A percentile compares a stretch with the other conserved stretches of the same genome.
Conservation (phyloP, 1,284 basidiomycete genomes). For the Ustilago shanxiensis region DNA sequence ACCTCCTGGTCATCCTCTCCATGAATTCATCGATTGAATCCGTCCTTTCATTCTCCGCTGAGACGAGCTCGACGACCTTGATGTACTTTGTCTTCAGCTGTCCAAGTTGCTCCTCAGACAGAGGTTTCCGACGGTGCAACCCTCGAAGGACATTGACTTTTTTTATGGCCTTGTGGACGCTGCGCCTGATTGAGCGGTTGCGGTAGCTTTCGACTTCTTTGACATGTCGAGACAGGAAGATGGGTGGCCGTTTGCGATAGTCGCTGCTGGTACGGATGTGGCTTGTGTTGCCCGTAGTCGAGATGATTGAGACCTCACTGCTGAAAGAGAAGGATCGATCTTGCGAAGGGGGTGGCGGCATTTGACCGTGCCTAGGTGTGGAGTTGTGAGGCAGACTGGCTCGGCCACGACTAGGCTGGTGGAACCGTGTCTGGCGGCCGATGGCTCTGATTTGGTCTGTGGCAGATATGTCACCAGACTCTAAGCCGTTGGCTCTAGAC, state of each 20-base stretch:
- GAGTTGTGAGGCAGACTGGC: neutral
- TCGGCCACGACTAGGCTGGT: conserved; percentile 22
- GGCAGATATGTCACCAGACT: conserved; percentile 14
- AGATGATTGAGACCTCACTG: conserved; percentile 11
- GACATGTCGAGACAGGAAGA: conserved; percentile 27
- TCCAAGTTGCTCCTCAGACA: conserved; percentile 19
- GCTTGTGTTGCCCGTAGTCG: neutral
- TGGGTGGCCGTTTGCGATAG: conserved; percentile 26
- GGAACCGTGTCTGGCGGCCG: conserved; percentile 31
- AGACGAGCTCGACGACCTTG: conserved; percentile 36
- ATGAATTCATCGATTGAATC: neutral
- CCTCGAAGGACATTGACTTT: conserved; percentile 14
- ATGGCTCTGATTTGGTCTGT: conserved; percentile 28
- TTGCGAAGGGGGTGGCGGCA: neutral
- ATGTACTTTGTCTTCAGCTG: conserved; percentile 34
- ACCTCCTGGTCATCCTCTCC: conserved; percentile 6
- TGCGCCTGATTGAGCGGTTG: neutral
- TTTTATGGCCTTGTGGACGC: conserved; percentile 2
- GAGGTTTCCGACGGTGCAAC: neutral
- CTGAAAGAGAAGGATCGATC: conserved; percentile 25
- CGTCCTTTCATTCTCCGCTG: conserved; percentile 34
- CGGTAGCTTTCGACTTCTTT: neutral
- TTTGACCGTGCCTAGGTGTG: conserved; percentile 9
- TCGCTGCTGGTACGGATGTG: neutral
- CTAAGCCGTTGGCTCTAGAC: neutral